These are phyloP conservation scores for Nepenthes alata DNA, from an alignment of 179 eudicot species.

Conservation along the genomic window DNA sequence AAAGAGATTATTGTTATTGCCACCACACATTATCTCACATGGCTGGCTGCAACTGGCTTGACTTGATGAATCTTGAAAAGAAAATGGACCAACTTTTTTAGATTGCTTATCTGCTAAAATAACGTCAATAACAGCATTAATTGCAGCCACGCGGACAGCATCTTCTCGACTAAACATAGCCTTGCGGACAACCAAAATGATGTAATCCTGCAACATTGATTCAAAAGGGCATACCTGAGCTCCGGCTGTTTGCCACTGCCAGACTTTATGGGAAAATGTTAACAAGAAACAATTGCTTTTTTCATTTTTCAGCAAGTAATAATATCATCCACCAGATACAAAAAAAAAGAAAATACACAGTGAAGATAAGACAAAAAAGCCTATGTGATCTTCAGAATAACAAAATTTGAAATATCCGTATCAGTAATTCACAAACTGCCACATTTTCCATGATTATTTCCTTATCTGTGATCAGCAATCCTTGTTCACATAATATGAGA, in stretches of 20 bases:
- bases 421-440: too few relatives aligned
- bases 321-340: not conserved
- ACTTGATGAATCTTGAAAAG: conserved; percentile 51
- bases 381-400: too few relatives aligned
- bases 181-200: conserved; percentile 42
- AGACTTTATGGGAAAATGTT: not conserved
- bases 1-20: conserved; percentile 26
- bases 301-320: not conserved
- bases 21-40: conserved; percentile 20
- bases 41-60: conserved; percentile 64
- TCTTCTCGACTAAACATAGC: conserved; percentile 55
- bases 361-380: not conserved
- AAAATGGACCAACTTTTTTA: conserved; percentile 16
- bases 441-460: too few relatives aligned
- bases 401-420: too few relatives aligned
- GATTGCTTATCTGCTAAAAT: conserved; percentile 36
- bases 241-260: not conserved
- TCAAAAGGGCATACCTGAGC: not conserved
- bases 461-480: too few relatives aligned
- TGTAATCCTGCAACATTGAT: conserved; percentile 29
- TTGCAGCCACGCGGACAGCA: conserved; percentile 39
- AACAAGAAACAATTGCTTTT: not conserved
- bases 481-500: too few relatives aligned
- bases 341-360: not conserved
- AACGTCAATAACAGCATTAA: conserved; percentile 31